Conservation (phyloP, 75 land plant species). For the Selaginella moellendorffii region DNA sequence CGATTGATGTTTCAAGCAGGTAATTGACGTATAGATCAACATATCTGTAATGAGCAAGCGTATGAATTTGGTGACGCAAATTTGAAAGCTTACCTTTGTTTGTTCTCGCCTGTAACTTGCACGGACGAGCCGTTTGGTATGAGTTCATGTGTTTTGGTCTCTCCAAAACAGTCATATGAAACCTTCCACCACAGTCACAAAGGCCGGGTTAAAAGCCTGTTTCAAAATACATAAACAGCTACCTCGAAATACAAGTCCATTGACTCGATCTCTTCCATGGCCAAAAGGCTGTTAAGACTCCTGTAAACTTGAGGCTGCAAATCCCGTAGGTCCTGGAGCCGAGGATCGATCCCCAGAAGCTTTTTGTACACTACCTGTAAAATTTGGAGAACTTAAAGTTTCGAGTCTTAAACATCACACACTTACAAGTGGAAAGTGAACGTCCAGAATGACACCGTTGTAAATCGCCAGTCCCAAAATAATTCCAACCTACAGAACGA, state of each 20-base stretch:
- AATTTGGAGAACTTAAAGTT: background rate
- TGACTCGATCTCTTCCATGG: slow-evolving; percentile 22
- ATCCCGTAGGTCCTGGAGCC: slow-evolving; percentile 19
- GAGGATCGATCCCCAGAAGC: slow-evolving; percentile 12
- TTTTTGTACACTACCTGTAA: slow-evolving; percentile 32
- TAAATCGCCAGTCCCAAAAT: slow-evolving; percentile 32
- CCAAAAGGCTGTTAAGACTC: slow-evolving; percentile 21
- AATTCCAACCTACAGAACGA: slow-evolving; percentile 19
- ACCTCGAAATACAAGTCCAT: slow-evolving; percentile 5
- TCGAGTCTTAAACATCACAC: background rate
- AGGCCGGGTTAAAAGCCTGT: background rate
- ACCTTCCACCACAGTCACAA: slow-evolving; percentile 15
- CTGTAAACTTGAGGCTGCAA: slow-evolving; percentile 20
- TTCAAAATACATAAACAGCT: background rate
- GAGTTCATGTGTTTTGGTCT: slow-evolving; percentile 27
- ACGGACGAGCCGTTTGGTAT: slow-evolving; percentile 20
- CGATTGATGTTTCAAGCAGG: slow-evolving; percentile 26
- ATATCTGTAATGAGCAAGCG: slow-evolving; percentile 13
- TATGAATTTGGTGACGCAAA: slow-evolving; percentile 5
- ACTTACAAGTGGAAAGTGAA: slow-evolving; percentile 30
- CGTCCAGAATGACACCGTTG: slow-evolving; percentile 33
- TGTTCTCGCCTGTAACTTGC: slow-evolving; percentile 30
- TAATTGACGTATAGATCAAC: slow-evolving; percentile 29
- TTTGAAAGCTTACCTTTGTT: slow-evolving; percentile 26
- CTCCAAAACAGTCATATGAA: slow-evolving; percentile 34